Base-by-base conservation (phyloP, 2,329 filamentous ascomycete species). In the Plenodomus lindquistii region DNA sequence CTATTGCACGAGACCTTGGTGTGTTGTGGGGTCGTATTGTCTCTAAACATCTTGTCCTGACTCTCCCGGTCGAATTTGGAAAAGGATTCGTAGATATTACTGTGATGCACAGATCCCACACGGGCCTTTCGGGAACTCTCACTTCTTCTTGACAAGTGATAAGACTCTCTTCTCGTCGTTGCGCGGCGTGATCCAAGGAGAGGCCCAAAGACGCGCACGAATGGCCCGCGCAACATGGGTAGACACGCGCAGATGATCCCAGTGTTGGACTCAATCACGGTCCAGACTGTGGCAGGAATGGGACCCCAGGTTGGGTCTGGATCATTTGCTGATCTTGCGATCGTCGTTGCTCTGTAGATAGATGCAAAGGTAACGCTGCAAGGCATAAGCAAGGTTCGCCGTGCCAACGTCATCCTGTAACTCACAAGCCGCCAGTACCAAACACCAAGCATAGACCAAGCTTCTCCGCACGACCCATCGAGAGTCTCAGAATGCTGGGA, bases 231-330 rank as follows among this genome's bases (percentile, higher is more conserved):
- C 9, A 64, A 52, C 61, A 63, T 64, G 4, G 58, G 58, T 10
- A 61, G 50, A 37, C 58, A 59, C 21, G 58, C 53, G 22, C 58
- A 61, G 6, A 61, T 44, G 19, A 64, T 62, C n/a, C 61, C 59
- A 5, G 59, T 54, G n/a, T 64, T 64, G 18, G 56, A 54, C 42
- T 64, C 61, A 17, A 64, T 57, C 1, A 63, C 61, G 19, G 55
- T 56, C 61, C 61, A 64, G 13, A 60, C 47, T 2, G 59, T 63
- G 2, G 57, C 58, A 5, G 61, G 59, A 20, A 62, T 54, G 8
- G 61, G 61, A 5, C 58, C 61, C 50, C 54, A 59, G 19, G 59
- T 63, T 10, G 61, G 59, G 44, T 64, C 60, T 18, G 55, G 55
- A 24, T 61, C 46, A 20, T 27, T 57, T 22, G 62, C 55, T 8